Conservation (phyloP, 1,284 basidiomycete species). For the Singerocomus inundabilis region DNA sequence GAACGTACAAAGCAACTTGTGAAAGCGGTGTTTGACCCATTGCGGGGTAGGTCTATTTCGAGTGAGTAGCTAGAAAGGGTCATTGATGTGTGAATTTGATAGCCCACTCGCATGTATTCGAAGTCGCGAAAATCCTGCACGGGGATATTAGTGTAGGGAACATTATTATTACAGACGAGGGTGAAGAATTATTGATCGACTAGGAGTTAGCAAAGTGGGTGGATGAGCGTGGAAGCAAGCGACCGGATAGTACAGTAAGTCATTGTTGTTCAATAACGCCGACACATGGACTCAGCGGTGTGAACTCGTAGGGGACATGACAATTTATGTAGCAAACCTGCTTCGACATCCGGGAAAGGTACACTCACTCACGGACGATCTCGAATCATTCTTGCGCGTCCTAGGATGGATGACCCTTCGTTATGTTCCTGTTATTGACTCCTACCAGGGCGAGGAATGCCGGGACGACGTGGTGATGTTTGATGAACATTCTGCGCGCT, state of each 20-base stretch:
- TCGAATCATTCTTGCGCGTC: conserved; percentile 1
- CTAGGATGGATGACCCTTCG: not conserved
- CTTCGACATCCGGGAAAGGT: not conserved
- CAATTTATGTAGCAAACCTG: not conserved
- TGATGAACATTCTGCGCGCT: no score
- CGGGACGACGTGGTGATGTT: no score
- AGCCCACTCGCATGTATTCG: conserved; percentile 5
- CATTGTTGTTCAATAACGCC: not conserved
- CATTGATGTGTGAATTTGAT: not conserved
- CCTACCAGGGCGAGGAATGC: no score
- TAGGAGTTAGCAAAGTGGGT: not conserved
- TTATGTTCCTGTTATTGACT: not conserved
- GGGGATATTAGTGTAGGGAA: not conserved
- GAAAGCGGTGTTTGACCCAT: not conserved
- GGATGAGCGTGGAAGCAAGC: not conserved
- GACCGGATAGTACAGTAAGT: not conserved
- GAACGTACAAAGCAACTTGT: not conserved
- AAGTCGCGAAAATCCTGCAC: not conserved
- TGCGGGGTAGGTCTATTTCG: not conserved
- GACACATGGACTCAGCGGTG: not conserved
- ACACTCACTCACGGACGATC: not conserved
- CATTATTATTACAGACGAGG: not conserved
- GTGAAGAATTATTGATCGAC: conserved; percentile 2
- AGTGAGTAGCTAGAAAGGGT: not conserved
- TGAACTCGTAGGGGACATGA: not conserved